Percentiles rank a stretch among this genome's conserved stretches.
Evolutionary conservation across 495 filamentous ascomycete genomes (phyloP).

Genomic region (Penicillium bialowiezense): DNA sequence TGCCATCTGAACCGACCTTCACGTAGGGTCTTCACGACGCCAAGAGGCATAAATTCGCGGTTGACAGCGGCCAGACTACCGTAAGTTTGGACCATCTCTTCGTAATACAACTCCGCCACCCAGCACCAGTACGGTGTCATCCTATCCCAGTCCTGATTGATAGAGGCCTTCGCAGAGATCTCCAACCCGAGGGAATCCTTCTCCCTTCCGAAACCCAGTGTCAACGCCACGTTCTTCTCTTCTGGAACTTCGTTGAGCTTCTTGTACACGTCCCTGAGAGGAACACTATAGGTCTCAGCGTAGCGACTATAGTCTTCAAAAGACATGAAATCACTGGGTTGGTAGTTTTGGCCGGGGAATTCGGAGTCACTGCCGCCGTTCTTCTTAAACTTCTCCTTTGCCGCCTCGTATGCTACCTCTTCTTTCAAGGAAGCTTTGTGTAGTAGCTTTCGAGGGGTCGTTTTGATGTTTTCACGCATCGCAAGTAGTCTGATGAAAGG

Average conservation of each 20-base stretch:
- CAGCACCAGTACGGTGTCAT: conserved; percentile 63
- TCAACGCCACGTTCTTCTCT: conserved; percentile 32
- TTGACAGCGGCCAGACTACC: conserved; percentile 63
- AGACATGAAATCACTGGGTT: conserved; percentile 44
- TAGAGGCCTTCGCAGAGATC: conserved; percentile 15
- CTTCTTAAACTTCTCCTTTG: conserved; percentile 45
- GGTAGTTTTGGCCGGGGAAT: conserved; percentile 14
- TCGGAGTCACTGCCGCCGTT: conserved; percentile 7
- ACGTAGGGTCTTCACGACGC: conserved; percentile 61
- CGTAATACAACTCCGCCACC: conserved; percentile 58
- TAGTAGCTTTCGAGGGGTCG: conserved; percentile 41
- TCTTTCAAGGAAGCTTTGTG: conserved; percentile 46
- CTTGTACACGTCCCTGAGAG: conserved; percentile 32
- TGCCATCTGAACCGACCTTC: conserved; percentile 61
- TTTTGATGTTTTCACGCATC: conserved; percentile 50
- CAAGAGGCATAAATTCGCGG: conserved; percentile 58
- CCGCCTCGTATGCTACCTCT: conserved; percentile 41
- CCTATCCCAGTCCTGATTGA: conserved; percentile 28
- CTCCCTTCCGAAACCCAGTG: conserved; percentile 21
- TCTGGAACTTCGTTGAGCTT: conserved; percentile 38
- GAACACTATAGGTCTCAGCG: conserved; percentile 44
- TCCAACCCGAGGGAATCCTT: conserved; percentile 23
- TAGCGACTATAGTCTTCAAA: conserved; percentile 53
- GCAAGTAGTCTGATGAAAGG: conserved; percentile 54
- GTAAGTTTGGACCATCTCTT: conserved; percentile 56